Evolutionary conservation across 2,329 filamentous ascomycete genomes (phyloP).

Genomic region (Raffaelea deltoideospora): DNA sequence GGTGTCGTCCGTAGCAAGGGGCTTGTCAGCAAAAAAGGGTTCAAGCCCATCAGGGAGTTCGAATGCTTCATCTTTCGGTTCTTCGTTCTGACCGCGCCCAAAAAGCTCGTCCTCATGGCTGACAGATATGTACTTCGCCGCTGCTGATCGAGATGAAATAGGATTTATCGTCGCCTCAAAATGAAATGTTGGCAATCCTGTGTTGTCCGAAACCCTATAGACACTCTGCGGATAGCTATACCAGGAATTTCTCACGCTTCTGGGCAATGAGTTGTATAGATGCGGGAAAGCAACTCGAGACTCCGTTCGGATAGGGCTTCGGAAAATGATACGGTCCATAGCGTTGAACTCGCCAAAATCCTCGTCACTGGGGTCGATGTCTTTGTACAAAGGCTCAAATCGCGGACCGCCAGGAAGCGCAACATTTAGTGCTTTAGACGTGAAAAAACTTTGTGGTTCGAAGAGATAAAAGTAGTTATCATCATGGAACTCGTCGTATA

Average conservation of each 20-base stretch:
- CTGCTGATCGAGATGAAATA: conserved; percentile 86
- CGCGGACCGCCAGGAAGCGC: conserved; percentile 93
- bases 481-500: conserved; percentile 84
- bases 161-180: conserved; percentile 98
- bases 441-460: conserved; percentile 85
- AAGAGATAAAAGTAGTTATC: conserved; percentile 98
- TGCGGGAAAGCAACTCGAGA: conserved; percentile 90
- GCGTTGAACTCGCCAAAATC: conserved; percentile 99
- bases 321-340: conserved; percentile 98
- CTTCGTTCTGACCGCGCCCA: conserved; percentile 59
- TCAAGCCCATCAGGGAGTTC: conserved; percentile 65
- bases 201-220: conserved; percentile 76
- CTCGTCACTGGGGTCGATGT: conserved; percentile 96
- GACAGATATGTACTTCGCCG: conserved; percentile 81
- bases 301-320: conserved; percentile 85
- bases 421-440: conserved; percentile 92
- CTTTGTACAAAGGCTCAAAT: conserved; percentile 95
- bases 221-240: conserved; percentile 89
- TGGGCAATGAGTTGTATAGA: conserved; percentile 88
- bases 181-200: conserved; percentile 85
- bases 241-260: conserved; percentile 86
- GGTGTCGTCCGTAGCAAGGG: conserved; percentile 78
- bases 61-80: conserved; percentile 68
- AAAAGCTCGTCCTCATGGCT: conserved; percentile 93
- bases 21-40: conserved; percentile 81